phyloP scores from a whole-genome alignment of 345 rosid species.

The Rhizophora mangle region DNA sequence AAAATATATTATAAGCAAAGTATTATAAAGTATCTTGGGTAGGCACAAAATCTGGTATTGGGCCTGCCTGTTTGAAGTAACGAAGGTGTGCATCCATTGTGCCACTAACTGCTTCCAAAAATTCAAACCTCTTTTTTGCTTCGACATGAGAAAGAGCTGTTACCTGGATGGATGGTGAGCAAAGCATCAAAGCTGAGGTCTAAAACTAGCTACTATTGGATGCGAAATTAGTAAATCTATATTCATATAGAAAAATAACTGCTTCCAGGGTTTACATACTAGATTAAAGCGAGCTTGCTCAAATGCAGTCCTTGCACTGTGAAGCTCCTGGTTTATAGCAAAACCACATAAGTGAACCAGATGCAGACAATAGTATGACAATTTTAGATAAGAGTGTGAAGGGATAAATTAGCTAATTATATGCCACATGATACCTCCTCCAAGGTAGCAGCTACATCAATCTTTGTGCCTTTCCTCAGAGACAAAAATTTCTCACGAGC shows the following conservation, averaged over 20 bases:
- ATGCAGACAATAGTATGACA: conserved; percentile 1
- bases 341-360: not conserved
- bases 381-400: conserved; percentile 6
- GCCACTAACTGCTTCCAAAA: conserved; percentile 96
- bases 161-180: conserved; percentile 45
- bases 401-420: not conserved
- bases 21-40: conserved; percentile 13
- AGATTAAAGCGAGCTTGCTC: conserved; percentile 94
- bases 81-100: conserved; percentile 99
- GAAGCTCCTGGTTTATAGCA: conserved; percentile 69
- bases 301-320: conserved; percentile 75
- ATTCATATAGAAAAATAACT: too few species aligned
- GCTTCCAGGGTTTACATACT: conserved; percentile 36
- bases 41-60: conserved; percentile 12
- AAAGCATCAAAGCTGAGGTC: conserved; percentile 2
- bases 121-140: conserved; percentile 96
- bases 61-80: conserved; percentile 81
- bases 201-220: not conserved
- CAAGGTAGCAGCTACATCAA: conserved; percentile 60
- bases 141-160: conserved; percentile 92
- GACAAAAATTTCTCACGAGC: conserved; percentile 97
- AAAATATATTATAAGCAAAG: conserved; percentile 12
- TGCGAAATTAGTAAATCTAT: not conserved
- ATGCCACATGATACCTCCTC: conserved; percentile 63
- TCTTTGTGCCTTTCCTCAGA: conserved; percentile 83